phyloP scores from a whole-genome alignment of 768 basidiomycete genomes.

The Collybia mongolica region DNA sequence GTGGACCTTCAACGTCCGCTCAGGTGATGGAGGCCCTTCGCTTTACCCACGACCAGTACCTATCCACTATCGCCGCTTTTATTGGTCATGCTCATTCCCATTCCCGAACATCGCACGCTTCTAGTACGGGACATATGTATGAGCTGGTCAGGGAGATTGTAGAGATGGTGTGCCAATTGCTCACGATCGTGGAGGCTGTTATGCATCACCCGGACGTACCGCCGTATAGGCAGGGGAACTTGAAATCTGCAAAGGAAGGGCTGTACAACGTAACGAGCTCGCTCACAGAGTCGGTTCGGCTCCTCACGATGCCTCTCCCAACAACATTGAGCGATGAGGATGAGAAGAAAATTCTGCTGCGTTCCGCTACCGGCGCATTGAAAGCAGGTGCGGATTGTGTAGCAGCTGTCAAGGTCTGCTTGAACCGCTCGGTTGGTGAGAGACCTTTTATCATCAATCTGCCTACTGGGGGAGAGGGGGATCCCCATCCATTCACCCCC shows the following conservation, averaged over 20 bases:
- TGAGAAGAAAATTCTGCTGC: slow-evolving; percentile 74
- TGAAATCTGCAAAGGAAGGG: slow-evolving; percentile 73
- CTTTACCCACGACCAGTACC: slow-evolving; percentile 84
- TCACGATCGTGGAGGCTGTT: slow-evolving; percentile 90
- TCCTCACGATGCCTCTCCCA: slow-evolving; percentile 56
- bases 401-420: slow-evolving; percentile 78
- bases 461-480: slow-evolving; percentile 48
- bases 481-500: slow-evolving; percentile 41
- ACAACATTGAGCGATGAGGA: slow-evolving; percentile 69
- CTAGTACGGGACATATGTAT: slow-evolving; percentile 90
- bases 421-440: slow-evolving; percentile 62
- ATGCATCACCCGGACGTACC: slow-evolving; percentile 73
- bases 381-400: slow-evolving; percentile 90
- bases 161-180: slow-evolving; percentile 87
- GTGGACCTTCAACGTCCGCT: slow-evolving; percentile 64
- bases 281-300: slow-evolving; percentile 86
- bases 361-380: slow-evolving; percentile 84
- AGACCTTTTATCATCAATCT: slow-evolving; percentile 65
- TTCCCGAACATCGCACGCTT: slow-evolving; percentile 85
- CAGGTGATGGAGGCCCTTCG: slow-evolving; percentile 78
- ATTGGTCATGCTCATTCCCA: slow-evolving; percentile 97
- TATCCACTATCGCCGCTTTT: slow-evolving; percentile 95
- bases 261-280: slow-evolving; percentile 82
- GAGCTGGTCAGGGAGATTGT: slow-evolving; percentile 95
- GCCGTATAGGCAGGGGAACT: slow-evolving; percentile 55